These are phyloP conservation scores for Ophiorrhiza pumila DNA, from an alignment of 257 asterid genomes.

Conservation along the genomic window DNA sequence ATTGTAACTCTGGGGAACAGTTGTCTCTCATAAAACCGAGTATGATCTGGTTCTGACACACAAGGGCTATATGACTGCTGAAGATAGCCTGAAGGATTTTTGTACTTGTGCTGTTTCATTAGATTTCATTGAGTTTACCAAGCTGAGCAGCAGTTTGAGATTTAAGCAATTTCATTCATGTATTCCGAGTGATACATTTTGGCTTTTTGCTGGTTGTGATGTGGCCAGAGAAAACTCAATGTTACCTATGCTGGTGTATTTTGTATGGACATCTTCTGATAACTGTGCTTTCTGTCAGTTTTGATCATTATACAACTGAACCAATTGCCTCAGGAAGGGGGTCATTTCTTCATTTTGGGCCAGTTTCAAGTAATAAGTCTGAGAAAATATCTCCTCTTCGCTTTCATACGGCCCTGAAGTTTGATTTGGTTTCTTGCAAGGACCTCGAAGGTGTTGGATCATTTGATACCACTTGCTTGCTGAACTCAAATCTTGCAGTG, in stretches of 20 bases:
- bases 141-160: background rate
- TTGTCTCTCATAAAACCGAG: background rate
- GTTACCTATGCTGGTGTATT: slow-evolving; percentile 57
- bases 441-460: slow-evolving; percentile 92
- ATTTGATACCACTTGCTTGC: slow-evolving; percentile 66
- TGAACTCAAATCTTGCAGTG: slow-evolving; percentile 49
- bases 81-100: slow-evolving; percentile 2
- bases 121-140: background rate
- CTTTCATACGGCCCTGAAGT: slow-evolving; percentile 21
- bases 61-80: background rate
- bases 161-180: slow-evolving; percentile 24
- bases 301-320: slow-evolving; percentile 30
- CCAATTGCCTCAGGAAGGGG: slow-evolving; percentile 27
- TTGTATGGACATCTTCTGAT: slow-evolving; percentile 51
- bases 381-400: slow-evolving; percentile 15
- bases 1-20: slow-evolving; percentile 3
- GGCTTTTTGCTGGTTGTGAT: slow-evolving; percentile 44
- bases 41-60: background rate
- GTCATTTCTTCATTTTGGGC: slow-evolving; percentile 20
- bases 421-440: slow-evolving; percentile 59
- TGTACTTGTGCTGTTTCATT: background rate
- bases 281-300: slow-evolving; percentile 33
- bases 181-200: slow-evolving; percentile 25
- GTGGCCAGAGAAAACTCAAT: slow-evolving; percentile 44
- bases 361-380: slow-evolving; percentile 33